Evolutionary conservation across 2,329 filamentous ascomycete species (phyloP).

Genomic region (Pseudogymnoascus sp.): DNA sequence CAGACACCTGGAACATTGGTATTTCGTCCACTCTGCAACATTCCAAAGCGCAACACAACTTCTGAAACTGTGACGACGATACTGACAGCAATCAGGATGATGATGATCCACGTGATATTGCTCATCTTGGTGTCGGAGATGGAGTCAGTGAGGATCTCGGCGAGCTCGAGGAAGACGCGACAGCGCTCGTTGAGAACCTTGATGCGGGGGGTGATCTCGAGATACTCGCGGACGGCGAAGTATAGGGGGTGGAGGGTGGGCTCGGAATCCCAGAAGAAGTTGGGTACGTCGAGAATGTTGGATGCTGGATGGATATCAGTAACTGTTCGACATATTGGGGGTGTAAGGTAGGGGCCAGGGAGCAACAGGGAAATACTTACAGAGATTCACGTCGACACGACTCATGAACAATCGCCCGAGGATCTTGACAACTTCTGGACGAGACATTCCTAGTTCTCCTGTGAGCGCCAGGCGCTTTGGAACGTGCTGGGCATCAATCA

Average conservation of each 20-base stretch:
- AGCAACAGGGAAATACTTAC: slow-evolving; percentile 46
- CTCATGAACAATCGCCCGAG: slow-evolving; percentile 86
- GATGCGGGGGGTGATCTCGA: slow-evolving; percentile 93
- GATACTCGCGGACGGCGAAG: slow-evolving; percentile 87
- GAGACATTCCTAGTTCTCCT: slow-evolving; percentile 81
- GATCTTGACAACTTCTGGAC: slow-evolving; percentile 86
- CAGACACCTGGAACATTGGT: slow-evolving; percentile 4
- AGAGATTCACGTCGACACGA: slow-evolving; percentile 93
- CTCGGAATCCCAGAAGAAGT: slow-evolving; percentile 98
- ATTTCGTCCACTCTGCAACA: slow-evolving; percentile 42
- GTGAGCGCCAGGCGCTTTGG: slow-evolving; percentile 83
- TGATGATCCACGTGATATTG: slow-evolving; percentile 95
- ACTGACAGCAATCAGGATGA: slow-evolving; percentile 81
- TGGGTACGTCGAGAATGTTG: slow-evolving; percentile 91
- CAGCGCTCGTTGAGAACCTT: slow-evolving; percentile 96
- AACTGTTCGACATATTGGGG: slow-evolving; percentile 11
- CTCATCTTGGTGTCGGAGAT: slow-evolving; percentile 96
- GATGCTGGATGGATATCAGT: slow-evolving; percentile 50
- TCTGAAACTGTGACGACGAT: slow-evolving; percentile 88
- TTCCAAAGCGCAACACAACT: slow-evolving; percentile 75
- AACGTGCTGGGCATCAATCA: slow-evolving; percentile 86
- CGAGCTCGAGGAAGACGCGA: slow-evolving; percentile 89
- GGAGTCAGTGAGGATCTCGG: slow-evolving; percentile 86
- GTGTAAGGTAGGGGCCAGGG: background rate
- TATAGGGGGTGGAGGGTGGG: slow-evolving; percentile 93